A percentile compares a stretch with the other conserved stretches of the same genome.
Conservation (phyloP, 768 basidiomycete species). For the Hydnomerulius pinastri region DNA sequence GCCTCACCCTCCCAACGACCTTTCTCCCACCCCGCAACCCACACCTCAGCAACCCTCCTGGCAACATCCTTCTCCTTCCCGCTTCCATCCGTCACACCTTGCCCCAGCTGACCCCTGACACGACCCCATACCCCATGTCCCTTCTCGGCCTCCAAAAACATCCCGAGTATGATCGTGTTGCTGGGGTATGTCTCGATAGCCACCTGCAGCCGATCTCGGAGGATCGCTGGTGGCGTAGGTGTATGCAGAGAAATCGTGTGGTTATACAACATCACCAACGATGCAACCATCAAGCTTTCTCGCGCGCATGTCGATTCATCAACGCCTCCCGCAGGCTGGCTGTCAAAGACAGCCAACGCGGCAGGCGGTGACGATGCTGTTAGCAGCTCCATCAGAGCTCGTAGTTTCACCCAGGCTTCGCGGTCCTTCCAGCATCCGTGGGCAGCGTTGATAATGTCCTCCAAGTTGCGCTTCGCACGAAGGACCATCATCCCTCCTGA, state of each 20-base stretch:
- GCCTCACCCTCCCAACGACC: slow-evolving; percentile 69
- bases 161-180: slow-evolving; percentile 70
- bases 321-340: slow-evolving; percentile 18
- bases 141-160: slow-evolving; percentile 76
- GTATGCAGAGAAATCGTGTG: slow-evolving; percentile 55
- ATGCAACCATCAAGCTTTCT: slow-evolving; percentile 60
- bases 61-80: slow-evolving; percentile 54
- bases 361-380: slow-evolving; percentile 42
- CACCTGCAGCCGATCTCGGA: slow-evolving; percentile 57
- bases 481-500: slow-evolving; percentile 55
- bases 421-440: slow-evolving; percentile 52
- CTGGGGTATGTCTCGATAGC: slow-evolving; percentile 61
- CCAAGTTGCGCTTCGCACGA: slow-evolving; percentile 63
- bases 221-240: slow-evolving; percentile 55
- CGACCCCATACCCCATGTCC: slow-evolving; percentile 81
- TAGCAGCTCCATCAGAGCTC: slow-evolving; percentile 66
- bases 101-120: slow-evolving; percentile 58
- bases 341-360: slow-evolving; percentile 42
- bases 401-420: slow-evolving; percentile 66
- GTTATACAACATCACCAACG: slow-evolving; percentile 61
- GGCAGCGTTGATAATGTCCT: slow-evolving; percentile 44
- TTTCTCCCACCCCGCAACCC: slow-evolving; percentile 79
- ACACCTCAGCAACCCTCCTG: slow-evolving; percentile 67
- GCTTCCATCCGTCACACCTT: slow-evolving; percentile 34
- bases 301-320: slow-evolving; percentile 9